These are phyloP conservation scores for Tricladium varicosporioides DNA, from an alignment of 2,329 filamentous ascomycete genomes.

Conservation along the genomic window DNA sequence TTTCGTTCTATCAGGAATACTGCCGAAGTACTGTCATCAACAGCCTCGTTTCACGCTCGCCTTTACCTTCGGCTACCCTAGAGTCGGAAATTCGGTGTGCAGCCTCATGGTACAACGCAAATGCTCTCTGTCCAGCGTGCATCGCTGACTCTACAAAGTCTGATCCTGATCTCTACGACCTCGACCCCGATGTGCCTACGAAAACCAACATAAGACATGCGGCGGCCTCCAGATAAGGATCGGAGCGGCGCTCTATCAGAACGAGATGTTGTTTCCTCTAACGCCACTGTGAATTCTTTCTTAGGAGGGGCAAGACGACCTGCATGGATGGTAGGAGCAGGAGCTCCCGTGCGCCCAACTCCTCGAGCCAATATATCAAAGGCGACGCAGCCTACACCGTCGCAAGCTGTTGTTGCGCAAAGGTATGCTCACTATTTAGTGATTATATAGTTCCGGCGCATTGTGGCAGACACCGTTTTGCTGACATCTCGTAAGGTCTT, in stretches of 20 bases:
- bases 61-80: conserved; percentile 5
- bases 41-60: not conserved
- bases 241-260: conserved; percentile 24
- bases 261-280: conserved; percentile 33
- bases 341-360: conserved; percentile 30
- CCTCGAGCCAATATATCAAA: conserved; percentile 26
- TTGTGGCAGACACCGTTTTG: not conserved
- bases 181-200: conserved; percentile 15
- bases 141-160: conserved; percentile 10
- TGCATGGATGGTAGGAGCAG: conserved; percentile 34
- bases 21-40: not conserved
- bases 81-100: not conserved
- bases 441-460: not conserved
- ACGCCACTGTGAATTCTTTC: conserved; percentile 35
- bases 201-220: conserved; percentile 27
- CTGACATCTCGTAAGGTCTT: conserved; percentile 4
- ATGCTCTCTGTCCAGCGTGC: not conserved
- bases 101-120: conserved; percentile 8
- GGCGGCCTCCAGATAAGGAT: conserved; percentile 33
- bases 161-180: conserved; percentile 7
- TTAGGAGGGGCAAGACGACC: conserved; percentile 33
- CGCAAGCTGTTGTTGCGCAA: conserved; percentile 13
- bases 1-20: not conserved
- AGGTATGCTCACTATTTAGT: conserved; percentile 14
- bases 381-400: not conserved